Evolutionary conservation across 176 grass and related monocot species (phyloP), one percentile per base, ranked within the genome.

Genomic region (Themeda triandra): DNA sequence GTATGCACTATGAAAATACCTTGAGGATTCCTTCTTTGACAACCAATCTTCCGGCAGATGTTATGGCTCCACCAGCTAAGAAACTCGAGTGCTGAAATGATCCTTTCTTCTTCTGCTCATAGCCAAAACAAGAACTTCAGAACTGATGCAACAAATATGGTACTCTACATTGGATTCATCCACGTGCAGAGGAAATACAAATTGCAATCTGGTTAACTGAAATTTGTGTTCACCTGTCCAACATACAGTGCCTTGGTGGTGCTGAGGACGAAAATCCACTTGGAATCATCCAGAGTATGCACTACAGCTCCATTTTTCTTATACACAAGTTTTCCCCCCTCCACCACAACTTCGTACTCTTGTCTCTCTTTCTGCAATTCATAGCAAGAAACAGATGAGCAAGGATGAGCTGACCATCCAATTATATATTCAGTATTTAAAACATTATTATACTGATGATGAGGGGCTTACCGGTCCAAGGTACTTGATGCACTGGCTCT

Each of bases 191-290:
- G 14, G 0, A 24, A 7, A 29, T 30, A 29, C 25, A 66, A 59
- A 74, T 13, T 66, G 21, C 51, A 67, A 36, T 4, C 9, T 33
- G 64, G 6, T 37, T 35, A 83, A 77, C 5, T 41, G 64, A 60
- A 92, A 53, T 3, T 35, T 80, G 13, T n/a, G 58, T 89, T 67
- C 86, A 99, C 97, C 93, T 96, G 83, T 5, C 97, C 97, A 71
- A 99, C 90, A 73, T 96, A 99, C 8, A 99, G 75, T 14, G 70
- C 75, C 49, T 85, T 96, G 32, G 86, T 89, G 10, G 93, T 88
- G 76, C 94, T 97, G 24, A 97, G 89, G 33, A 97, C 94, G 75
- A 97, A 97, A 70, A 97, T 94, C 93, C 91, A 99, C 69, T 99
- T 99, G 24, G 90, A 94, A 84, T 89, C 93, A 48, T 92, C 90